phyloP scores from a whole-genome alignment of 441 rosid species.

The Corymbia calophylla region DNA sequence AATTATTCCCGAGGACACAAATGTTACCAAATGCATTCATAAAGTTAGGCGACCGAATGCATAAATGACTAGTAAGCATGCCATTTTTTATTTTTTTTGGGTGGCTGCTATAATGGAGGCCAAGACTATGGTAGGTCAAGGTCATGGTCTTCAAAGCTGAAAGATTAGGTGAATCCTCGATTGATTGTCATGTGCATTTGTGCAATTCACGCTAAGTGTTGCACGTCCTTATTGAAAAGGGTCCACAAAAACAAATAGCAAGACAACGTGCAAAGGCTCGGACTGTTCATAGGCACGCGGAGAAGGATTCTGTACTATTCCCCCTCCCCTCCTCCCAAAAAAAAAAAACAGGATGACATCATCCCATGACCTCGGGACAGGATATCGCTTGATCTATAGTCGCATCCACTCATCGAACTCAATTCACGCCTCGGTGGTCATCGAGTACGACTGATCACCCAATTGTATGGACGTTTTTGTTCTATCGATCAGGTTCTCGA shows the following conservation, averaged over 20 bases:
- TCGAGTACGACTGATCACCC: no score
- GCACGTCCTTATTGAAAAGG: background rate
- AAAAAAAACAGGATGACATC: background rate
- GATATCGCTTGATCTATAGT: background rate
- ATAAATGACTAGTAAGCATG: background rate
- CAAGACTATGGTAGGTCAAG: background rate
- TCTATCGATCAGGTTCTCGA: background rate
- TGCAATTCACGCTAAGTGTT: background rate
- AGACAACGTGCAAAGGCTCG: background rate
- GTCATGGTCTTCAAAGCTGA: background rate
- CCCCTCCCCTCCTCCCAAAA: background rate
- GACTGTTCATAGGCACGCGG: background rate
- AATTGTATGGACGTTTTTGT: fast-evolving
- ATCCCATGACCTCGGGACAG: background rate
- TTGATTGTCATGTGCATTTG: background rate
- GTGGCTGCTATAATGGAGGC: background rate
- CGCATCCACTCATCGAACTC: background rate
- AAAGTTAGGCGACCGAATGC: fast-evolving
- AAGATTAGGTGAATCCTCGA: background rate
- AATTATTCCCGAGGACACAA: background rate
- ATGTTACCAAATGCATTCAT: no score
- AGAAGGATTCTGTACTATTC: background rate
- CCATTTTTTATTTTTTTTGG: background rate
- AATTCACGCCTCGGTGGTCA: fast-evolving
- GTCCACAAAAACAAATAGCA: background rate